Percentiles rank a stretch among this genome's conserved stretches.
Evolutionary conservation across 192 early-diverging fungal species (phyloP).

Genomic region (Gorgonomyces haynaldii): DNA sequence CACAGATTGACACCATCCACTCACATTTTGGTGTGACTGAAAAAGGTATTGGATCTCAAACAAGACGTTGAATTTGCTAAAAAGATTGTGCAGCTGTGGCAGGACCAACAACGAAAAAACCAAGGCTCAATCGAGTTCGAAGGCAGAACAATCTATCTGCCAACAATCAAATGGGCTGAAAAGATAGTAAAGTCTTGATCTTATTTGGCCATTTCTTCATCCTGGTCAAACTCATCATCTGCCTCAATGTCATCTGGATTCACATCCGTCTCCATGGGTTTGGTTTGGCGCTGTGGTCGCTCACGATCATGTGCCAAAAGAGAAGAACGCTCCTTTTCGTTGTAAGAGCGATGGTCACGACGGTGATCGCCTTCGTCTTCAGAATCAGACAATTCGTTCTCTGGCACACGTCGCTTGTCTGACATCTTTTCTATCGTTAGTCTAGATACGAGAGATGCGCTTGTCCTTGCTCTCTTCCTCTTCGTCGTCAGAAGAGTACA

Average conservation of each 20-base stretch:
- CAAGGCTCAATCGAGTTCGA: no score
- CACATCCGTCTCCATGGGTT: no score
- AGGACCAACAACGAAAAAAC: no score
- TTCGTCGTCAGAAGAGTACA: constrained; percentile 59
- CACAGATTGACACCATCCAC: no score
- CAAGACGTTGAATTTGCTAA: no score
- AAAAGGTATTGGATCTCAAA: no score
- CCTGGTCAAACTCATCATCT: constrained; percentile 5
- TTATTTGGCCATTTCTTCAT: constrained; percentile 4
- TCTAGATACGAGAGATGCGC: constrained; percentile 29
- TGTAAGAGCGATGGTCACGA: constrained; percentile 15
- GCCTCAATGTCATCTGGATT: not conserved
- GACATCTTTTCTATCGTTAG: constrained; percentile 36
- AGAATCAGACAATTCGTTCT: constrained; percentile 66
- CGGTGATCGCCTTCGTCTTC: constrained; percentile 52
- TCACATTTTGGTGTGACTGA: no score
- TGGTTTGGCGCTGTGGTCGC: no score
- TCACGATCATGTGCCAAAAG: constrained; percentile 3
- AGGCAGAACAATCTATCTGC: no score
- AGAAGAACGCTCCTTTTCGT: constrained; percentile 2
- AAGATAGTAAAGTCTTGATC: not conserved
- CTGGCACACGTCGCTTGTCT: constrained; percentile 53
- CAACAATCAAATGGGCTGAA: not conserved
- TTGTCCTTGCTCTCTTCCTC: constrained; percentile 42
- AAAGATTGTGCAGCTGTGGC: no score